A percentile compares a stretch with the other conserved stretches of the same genome.
Evolutionary conservation across 352 stramenopile species (phyloP).

Genomic region (Pythium sp.): DNA sequence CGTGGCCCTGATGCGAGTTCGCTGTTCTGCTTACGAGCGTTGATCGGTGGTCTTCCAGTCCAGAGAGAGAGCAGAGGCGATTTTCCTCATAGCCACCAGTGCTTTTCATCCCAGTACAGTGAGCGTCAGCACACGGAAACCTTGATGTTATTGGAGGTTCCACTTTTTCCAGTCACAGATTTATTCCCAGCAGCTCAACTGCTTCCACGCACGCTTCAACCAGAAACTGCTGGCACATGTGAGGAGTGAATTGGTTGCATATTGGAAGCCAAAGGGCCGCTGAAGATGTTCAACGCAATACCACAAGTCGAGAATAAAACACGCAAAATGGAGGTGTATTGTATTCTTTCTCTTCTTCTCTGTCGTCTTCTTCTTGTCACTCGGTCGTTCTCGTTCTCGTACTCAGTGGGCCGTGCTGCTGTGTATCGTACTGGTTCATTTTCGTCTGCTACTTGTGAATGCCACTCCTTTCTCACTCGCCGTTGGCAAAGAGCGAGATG

Average conservation of each 20-base stretch:
- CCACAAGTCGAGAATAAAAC: background rate
- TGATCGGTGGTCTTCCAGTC: too few relatives aligned
- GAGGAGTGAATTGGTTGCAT: background rate
- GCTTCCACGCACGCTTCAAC: background rate
- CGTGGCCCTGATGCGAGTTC: too few relatives aligned
- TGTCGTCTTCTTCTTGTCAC: background rate
- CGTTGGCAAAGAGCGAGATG: background rate
- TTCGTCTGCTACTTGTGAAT: background rate
- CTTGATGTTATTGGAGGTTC: too few relatives aligned
- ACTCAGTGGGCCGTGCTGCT: background rate
- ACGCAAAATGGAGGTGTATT: constrained; percentile 8
- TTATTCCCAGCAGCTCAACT: background rate
- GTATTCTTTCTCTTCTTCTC: constrained; percentile 4
- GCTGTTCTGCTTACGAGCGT: too few relatives aligned
- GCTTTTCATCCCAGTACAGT: too few relatives aligned
- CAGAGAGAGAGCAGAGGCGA: too few relatives aligned
- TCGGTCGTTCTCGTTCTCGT: background rate
- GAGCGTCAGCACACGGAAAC: too few relatives aligned
- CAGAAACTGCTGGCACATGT: background rate
- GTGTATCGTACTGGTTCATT: background rate
- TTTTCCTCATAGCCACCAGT: too few relatives aligned
- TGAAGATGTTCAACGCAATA: background rate
- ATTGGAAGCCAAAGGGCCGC: background rate
- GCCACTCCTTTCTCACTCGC: background rate
- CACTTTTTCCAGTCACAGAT: background rate